Evolutionary conservation across 306 rosid genomes (phyloP).

Genomic region (Nissolia schottii): DNA sequence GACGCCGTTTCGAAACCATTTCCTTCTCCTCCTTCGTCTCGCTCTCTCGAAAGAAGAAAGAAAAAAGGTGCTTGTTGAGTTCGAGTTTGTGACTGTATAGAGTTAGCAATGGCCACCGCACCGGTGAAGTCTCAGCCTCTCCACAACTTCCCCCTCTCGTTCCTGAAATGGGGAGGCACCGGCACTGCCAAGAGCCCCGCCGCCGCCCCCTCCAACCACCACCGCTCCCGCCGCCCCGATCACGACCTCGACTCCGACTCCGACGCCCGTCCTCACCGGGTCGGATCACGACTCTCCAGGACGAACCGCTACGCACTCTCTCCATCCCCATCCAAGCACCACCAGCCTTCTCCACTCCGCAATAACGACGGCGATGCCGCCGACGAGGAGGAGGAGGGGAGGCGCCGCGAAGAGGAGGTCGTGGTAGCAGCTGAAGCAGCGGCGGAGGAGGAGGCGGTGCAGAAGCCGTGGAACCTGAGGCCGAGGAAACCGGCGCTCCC

Average conservation of each 20-base stretch:
- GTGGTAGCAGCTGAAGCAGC: conserved; percentile 36
- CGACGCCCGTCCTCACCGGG: conserved; percentile 33
- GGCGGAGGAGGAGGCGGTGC: conserved; percentile 32
- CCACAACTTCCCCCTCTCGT: conserved; percentile 80
- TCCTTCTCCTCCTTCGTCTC: too few relatives aligned
- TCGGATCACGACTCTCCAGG: conserved; percentile 63
- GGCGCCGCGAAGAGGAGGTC: conserved; percentile 29
- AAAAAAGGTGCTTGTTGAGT: background rate
- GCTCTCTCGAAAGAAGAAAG: background rate
- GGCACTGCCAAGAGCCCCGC: conserved; percentile 33
- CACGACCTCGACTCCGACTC: conserved; percentile 44
- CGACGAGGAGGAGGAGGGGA: conserved; percentile 33
- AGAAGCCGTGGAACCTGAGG: conserved; percentile 68
- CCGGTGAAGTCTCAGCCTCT: conserved; percentile 87
- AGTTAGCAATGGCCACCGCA: conserved; percentile 78
- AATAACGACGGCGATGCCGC: conserved; percentile 42
- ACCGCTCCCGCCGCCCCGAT: conserved; percentile 60
- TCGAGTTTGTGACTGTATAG: background rate
- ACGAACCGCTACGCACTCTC: conserved; percentile 50
- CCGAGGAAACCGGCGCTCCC: conserved; percentile 57
- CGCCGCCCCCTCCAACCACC: conserved; percentile 35
- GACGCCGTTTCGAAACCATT: background rate
- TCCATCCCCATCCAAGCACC: conserved; percentile 29
- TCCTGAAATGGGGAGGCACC: conserved; percentile 77
- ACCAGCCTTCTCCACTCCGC: background rate